Conservation (phyloP, 306 rosid genomes). For the Pyrus bretschneideri region DNA sequence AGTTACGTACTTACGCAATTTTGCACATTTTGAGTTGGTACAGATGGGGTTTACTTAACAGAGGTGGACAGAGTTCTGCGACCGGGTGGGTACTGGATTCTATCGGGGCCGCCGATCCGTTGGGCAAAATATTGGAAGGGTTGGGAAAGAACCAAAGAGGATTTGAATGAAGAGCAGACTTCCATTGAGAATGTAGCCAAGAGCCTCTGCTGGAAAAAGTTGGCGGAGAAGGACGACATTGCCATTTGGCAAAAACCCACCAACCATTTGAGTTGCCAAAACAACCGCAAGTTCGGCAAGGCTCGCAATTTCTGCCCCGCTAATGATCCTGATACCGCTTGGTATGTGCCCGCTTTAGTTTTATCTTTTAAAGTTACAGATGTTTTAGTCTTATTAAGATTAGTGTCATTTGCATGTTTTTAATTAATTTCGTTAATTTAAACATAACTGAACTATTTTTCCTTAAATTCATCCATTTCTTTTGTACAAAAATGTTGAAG, state of each 20-base stretch:
- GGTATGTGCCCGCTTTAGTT: conserved; percentile 30
- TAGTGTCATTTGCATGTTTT: too few relatives aligned
- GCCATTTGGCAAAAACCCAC: conserved; percentile 78
- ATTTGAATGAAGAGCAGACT: conserved; percentile 54
- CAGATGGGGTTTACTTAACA: conserved; percentile 53
- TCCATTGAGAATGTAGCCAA: conserved; percentile 54
- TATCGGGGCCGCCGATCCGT: conserved; percentile 68
- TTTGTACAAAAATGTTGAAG: conserved; percentile 19
- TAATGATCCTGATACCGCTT: conserved; percentile 48
- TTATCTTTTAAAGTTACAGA: too few relatives aligned
- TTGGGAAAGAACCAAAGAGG: conserved; percentile 70
- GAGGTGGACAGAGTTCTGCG: conserved; percentile 71
- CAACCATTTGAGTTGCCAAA: conserved; percentile 55
- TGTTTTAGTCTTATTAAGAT: background rate
- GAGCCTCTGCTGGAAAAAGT: conserved; percentile 71
- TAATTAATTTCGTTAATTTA: too few relatives aligned
- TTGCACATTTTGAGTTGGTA: background rate
- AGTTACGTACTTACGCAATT: background rate
- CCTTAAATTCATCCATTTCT: background rate
- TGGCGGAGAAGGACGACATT: conserved; percentile 54
- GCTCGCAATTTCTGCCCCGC: conserved; percentile 39
- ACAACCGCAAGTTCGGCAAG: conserved; percentile 20
- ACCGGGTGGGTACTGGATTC: conserved; percentile 77
- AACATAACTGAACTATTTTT: background rate
- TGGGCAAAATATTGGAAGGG: conserved; percentile 66